Evolutionary conservation across 2,329 filamentous ascomycete species (phyloP).

Genomic region (Ophiosphaerella korrae): DNA sequence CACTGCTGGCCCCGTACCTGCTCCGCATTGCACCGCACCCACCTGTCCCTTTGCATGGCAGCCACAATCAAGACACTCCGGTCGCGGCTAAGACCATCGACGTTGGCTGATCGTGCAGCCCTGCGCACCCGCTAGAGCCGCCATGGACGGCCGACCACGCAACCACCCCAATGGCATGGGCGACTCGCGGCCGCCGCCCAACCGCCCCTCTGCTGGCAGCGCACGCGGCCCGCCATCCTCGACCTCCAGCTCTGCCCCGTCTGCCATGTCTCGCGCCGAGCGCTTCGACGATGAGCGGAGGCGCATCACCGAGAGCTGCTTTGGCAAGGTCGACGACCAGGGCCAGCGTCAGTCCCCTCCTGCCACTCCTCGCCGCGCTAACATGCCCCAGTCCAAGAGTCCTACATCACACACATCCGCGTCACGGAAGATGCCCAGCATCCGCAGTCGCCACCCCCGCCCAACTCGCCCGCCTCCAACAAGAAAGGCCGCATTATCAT

Average conservation of each 20-base stretch:
- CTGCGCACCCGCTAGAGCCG: neutral
- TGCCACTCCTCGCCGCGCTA: slow-evolving; percentile 3
- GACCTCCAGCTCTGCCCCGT: slow-evolving; percentile 31
- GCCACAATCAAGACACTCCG: slow-evolving; percentile 14
- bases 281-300: slow-evolving; percentile 96
- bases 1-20: neutral
- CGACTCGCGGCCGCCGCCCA: slow-evolving; percentile 29
- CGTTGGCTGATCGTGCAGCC: too few species aligned
- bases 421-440: slow-evolving; percentile 85
- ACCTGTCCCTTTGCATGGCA: slow-evolving; percentile 28
- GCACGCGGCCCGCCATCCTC: slow-evolving; percentile 34
- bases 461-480: slow-evolving; percentile 70
- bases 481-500: slow-evolving; percentile 93
- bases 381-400: slow-evolving; percentile 71
- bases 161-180: slow-evolving; percentile 37
- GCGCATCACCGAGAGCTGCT: slow-evolving; percentile 93
- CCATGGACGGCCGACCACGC: slow-evolving; percentile 44
- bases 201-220: slow-evolving; percentile 31
- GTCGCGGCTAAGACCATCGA: slow-evolving; percentile 16
- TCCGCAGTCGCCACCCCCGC: slow-evolving; percentile 83
- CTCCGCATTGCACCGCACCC: slow-evolving; percentile 1
- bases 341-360: slow-evolving; percentile 71
- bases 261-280: slow-evolving; percentile 65
- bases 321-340: slow-evolving; percentile 85
- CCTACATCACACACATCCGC: slow-evolving; percentile 96